Evolutionary conservation across 257 asterid species (phyloP), one percentile per base, ranked within the genome.

Genomic region (Avicennia marina): DNA sequence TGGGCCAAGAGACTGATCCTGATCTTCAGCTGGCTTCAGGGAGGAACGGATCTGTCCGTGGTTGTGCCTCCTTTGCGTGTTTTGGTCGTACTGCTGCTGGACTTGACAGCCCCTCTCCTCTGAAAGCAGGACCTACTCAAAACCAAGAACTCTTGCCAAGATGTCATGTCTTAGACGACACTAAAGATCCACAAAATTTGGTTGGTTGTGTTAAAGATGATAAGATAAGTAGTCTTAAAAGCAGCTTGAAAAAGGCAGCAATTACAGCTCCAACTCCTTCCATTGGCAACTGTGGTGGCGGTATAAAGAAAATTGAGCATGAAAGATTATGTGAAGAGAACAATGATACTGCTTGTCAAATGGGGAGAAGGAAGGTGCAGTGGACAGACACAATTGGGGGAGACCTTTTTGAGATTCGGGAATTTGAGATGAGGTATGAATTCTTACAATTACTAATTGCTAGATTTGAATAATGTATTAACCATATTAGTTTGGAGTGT

Each of bases 1-100:
- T 85, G 74, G 95, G 82, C 89, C 88, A 80, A 76, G 95, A 80
- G 58, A 69, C 81, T 56, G 85, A 79, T 77, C 73, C 90, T 75
- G 80, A 81, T 70, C 74, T 79, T 81, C 96, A 85, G 82, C 95
- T 90, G 96, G 98, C 89, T 81, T 73, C 98, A 67, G 83, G 65
- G 67, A 90, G 83, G 85, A 72, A 78, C 40, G 70, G 69, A 21
- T 71, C 72, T 68, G 86, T 76, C 78, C 86, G 82, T 56, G 83
- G 96, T 64, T 90, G 98, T 72, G 79, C 86, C 63, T 78, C 95
- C 69, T 81, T 87, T 62, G 86, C 66, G 42, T 90, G 98, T 78
- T 87, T 90, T 76, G 94, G 98, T 60, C 74, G 85, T 62, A 51
- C 91, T 51, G 72, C 87, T 53, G 69, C 86, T 66, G 96, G 86